phyloP scores from a whole-genome alignment of 257 asterid genomes.

The Thymus quinquecostatus region DNA sequence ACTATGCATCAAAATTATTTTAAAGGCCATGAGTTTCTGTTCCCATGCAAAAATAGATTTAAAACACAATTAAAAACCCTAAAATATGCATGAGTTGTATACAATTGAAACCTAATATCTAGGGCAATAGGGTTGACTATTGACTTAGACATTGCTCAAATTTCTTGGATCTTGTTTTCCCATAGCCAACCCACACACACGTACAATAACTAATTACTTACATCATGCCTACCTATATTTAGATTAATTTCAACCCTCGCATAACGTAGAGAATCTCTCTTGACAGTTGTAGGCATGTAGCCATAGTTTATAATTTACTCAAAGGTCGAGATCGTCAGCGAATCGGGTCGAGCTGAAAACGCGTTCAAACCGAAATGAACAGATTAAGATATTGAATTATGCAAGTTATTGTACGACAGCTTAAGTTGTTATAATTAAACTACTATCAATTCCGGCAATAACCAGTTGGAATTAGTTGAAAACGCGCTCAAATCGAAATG shows the following conservation, averaged over 20 bases:
- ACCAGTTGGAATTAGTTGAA: no score
- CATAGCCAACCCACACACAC: conserved; percentile 12
- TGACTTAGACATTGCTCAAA: conserved; percentile 45
- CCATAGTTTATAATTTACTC: neutral
- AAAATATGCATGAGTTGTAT: conserved; percentile 25
- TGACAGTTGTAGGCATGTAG: neutral
- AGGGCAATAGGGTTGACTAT: conserved; percentile 51
- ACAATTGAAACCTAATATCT: conserved; percentile 44
- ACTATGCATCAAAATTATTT: conserved; percentile 16
- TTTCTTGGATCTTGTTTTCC: conserved; percentile 57
- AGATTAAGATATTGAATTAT: no score
- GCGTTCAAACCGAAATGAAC: no score
- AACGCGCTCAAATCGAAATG: no score
- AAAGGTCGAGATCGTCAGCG: neutral
- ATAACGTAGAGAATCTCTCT: neutral
- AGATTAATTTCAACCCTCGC: neutral
- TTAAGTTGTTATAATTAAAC: no score
- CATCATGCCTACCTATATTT: neutral
- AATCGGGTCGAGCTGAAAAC: no score
- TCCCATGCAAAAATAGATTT: conserved; percentile 33
- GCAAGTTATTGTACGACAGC: no score
- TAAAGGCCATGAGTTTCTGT: conserved; percentile 37
- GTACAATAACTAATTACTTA: neutral
- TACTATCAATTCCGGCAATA: no score
- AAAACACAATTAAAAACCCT: neutral